Percentiles rank a stretch among this genome's conserved stretches.
Conservation (phyloP, 257 asterid genomes). For the Nicotiana undulata region DNA sequence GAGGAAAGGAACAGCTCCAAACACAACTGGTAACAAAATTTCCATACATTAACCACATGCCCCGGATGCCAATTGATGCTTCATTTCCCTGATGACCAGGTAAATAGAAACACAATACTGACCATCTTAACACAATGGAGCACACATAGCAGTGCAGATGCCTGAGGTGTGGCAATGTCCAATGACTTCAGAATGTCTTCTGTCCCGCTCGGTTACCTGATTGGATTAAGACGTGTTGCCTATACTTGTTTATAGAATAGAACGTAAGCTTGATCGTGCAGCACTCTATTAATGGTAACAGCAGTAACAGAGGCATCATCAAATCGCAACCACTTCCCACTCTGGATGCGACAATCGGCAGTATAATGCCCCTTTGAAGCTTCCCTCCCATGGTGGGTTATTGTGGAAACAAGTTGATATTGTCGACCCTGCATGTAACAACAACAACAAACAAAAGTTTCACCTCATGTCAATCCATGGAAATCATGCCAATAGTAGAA, state of each 20-base stretch:
- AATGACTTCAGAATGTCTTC: background rate
- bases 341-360: slow-evolving; percentile 50
- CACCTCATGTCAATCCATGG: background rate
- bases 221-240: background rate
- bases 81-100: background rate
- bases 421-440: slow-evolving; percentile 54
- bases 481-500: background rate
- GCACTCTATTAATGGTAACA: slow-evolving; percentile 44
- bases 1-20: background rate
- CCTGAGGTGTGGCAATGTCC: background rate
- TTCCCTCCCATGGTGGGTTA: slow-evolving; percentile 90
- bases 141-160: background rate
- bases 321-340: slow-evolving; percentile 76
- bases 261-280: slow-evolving; percentile 78
- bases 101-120: background rate
- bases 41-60: background rate
- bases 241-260: slow-evolving; percentile 74
- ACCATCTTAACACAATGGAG: background rate
- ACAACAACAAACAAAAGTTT: background rate
- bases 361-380: slow-evolving; percentile 94
- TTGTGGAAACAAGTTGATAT: slow-evolving; percentile 70
- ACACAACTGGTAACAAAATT: slow-evolving; percentile 4
- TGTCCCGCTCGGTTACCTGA: background rate
- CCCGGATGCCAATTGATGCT: background rate
- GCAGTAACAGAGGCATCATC: slow-evolving; percentile 69